Evolutionary conservation across 176 grass and related monocot genomes (phyloP), one percentile per base, ranked within the genome.

Genomic region (Thinopyrum elongatum): DNA sequence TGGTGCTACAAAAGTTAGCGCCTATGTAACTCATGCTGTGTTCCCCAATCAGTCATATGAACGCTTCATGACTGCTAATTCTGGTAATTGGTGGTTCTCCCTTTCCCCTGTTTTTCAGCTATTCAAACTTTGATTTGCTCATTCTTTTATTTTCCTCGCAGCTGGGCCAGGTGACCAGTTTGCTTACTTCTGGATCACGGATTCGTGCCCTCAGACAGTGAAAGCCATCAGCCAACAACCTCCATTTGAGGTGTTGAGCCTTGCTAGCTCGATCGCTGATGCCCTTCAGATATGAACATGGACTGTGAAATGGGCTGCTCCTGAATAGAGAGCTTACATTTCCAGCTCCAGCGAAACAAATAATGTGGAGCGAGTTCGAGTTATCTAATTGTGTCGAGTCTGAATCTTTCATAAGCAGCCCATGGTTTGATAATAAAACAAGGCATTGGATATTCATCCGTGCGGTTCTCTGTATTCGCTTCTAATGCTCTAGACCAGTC

Each of bases 21-120:
- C 96, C n/a, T 98, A 95, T 84, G 96, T 95, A 33, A 98, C 96
- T 86, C 96, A 98, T 84, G 93, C 90, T 80, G 91, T 98, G 34
- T 98, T 95, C 70, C 95, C 95, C 10, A 94, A 95, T 29, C 81
- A 71, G 27, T 98, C 96, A 7, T 95, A 91, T 87, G 90, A 90
- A 25, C 89, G 90, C 23, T 98, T 98, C 74, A 46, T 87, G 60
- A 21, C 86, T 1, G 82, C 85, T 62, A 90, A 90, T 90, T 92
- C 92, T 79, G 91, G 95, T 98, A 90, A 73, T 49, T 65, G 26
- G 44, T 39, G 76, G 21, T 85, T 82, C 39, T 57, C 17, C 34
- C 21, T 17, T 66, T 79, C 29, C 46, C 81, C 49, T 57, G 7
- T 77, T 65, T 65, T 82, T 10, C 61, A 79, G 11, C 16, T 66